phyloP scores from a whole-genome alignment of 1,284 basidiomycete species.

The Sporisorium graminicola region DNA sequence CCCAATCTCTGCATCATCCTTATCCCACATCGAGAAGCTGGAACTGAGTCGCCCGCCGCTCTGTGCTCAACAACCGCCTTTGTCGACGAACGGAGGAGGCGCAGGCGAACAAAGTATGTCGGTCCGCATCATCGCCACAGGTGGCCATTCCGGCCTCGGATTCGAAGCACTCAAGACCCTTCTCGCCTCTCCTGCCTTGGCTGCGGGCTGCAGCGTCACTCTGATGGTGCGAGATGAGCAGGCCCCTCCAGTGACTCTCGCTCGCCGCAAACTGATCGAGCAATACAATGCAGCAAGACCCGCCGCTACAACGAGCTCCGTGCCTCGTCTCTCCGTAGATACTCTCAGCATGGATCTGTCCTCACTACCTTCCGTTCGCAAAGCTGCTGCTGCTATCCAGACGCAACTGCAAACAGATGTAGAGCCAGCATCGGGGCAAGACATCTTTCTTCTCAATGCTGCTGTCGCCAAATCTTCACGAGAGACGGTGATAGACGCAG shows the following conservation, averaged over 20 bases:
- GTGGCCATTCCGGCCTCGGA: slow-evolving; percentile 47
- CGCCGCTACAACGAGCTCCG: background rate
- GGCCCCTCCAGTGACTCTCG: slow-evolving; percentile 8
- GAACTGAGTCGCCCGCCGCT: too few species aligned
- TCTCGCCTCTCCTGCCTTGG: slow-evolving; percentile 17
- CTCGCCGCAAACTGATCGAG: slow-evolving; percentile 13
- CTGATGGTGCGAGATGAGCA: slow-evolving; percentile 25
- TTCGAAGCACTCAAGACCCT: slow-evolving; percentile 49
- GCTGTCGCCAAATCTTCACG: slow-evolving; percentile 41
- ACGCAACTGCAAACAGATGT: slow-evolving; percentile 12
- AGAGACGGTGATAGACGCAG: slow-evolving; percentile 21
- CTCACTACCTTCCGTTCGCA: slow-evolving; percentile 33
- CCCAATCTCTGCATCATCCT: too few species aligned
- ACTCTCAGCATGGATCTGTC: slow-evolving; percentile 33
- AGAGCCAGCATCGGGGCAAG: slow-evolving; percentile 8
- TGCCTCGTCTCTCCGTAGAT: slow-evolving; percentile 13
- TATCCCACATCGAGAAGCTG: too few species aligned
- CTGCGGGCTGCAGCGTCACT: slow-evolving; percentile 22
- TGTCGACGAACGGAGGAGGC: too few species aligned
- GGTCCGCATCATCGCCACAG: slow-evolving; percentile 41
- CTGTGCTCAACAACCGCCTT: too few species aligned
- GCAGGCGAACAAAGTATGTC: slow-evolving; percentile 13
- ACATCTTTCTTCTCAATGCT: slow-evolving; percentile 51
- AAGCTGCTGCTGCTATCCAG: slow-evolving; percentile 33
- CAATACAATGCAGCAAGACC: slow-evolving; percentile 8